Conservation (phyloP, 345 rosid genomes). For the Atalantia buxifolia region DNA sequence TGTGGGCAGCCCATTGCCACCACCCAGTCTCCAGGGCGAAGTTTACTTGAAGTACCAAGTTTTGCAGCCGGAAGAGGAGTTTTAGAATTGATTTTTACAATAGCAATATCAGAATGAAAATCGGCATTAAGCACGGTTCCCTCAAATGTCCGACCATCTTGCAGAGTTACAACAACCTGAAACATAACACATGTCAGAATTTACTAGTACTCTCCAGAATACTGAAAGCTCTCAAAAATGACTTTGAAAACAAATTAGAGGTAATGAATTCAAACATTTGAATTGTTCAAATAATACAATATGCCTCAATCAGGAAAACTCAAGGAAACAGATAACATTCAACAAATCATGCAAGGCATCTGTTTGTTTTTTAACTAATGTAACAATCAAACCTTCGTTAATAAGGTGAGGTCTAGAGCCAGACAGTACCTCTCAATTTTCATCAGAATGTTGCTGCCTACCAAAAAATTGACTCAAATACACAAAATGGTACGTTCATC, state of each 20-base stretch:
- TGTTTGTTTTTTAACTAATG: not conserved
- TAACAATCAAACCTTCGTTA: not conserved
- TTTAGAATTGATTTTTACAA: conserved; percentile 78
- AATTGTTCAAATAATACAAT: not conserved
- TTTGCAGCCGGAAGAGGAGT: conserved; percentile 78
- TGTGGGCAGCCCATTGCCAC: conserved; percentile 94
- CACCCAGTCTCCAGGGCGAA: conserved; percentile 98
- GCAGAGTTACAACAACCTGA: conserved; percentile 91
- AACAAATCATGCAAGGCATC: not conserved
- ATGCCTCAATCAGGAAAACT: not conserved
- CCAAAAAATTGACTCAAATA: too few species aligned
- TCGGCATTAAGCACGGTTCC: conserved; percentile 80
- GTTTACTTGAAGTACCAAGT: conserved; percentile 79
- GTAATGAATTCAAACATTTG: not conserved
- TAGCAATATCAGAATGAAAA: conserved; percentile 91
- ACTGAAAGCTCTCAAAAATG: not conserved
- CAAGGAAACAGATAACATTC: not conserved
- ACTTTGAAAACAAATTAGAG: not conserved
- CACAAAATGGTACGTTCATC: too few species aligned
- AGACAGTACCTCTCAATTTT: too few species aligned
- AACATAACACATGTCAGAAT: not conserved
- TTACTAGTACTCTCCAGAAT: not conserved
- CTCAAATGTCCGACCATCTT: conserved; percentile 88
- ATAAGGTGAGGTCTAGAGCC: too few species aligned
- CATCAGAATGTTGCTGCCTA: too few species aligned